Conservation (phyloP, 768 basidiomycete genomes). For the Mycena rosella region DNA sequence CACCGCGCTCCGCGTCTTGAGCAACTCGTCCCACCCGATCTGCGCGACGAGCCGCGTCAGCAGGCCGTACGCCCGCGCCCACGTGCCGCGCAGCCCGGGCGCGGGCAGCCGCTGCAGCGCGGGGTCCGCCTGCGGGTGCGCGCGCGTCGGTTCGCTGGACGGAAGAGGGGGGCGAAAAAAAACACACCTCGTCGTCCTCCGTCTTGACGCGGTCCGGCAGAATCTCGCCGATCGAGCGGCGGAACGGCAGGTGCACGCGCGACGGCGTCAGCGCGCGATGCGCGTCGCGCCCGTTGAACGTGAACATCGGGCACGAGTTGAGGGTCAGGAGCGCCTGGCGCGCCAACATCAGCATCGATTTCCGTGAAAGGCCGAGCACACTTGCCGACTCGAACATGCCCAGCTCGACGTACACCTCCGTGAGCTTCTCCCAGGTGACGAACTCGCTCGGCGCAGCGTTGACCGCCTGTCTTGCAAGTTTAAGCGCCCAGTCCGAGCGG, state of each 20-base stretch:
- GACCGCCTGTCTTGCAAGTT: conserved; percentile 93
- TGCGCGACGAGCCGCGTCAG: conserved; percentile 92
- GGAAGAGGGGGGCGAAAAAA: no score
- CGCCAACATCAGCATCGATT: conserved; percentile 39
- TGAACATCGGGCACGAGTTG: conserved; percentile 99
- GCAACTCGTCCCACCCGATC: conserved; percentile 98
- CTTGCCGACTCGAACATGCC: conserved; percentile 83
- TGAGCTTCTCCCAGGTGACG: conserved; percentile 98
- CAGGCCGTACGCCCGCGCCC: conserved; percentile 93
- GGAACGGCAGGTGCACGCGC: conserved; percentile 88
- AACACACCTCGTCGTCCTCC: conserved; percentile 84
- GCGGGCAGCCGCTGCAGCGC: conserved; percentile 95
- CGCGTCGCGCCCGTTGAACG: conserved; percentile 95
- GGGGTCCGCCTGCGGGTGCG: conserved; percentile 79
- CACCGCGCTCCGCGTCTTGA: conserved; percentile 93
- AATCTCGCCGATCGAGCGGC: conserved; percentile 88
- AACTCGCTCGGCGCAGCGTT: conserved; percentile 99
- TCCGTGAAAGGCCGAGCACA: conserved; percentile 25
- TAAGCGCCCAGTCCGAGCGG: conserved; percentile 88
- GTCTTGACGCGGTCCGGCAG: conserved; percentile 86
- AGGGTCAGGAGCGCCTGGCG: conserved; percentile 85
- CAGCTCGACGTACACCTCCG: conserved; percentile 93
- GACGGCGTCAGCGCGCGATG: conserved; percentile 87
- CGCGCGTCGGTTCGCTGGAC: neutral
- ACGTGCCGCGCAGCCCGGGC: conserved; percentile 94